A percentile compares a stretch with the other conserved stretches of the same genome.
phyloP scores from a whole-genome alignment of 2,329 filamentous ascomycete genomes.

The Blastomyces silverae region DNA sequence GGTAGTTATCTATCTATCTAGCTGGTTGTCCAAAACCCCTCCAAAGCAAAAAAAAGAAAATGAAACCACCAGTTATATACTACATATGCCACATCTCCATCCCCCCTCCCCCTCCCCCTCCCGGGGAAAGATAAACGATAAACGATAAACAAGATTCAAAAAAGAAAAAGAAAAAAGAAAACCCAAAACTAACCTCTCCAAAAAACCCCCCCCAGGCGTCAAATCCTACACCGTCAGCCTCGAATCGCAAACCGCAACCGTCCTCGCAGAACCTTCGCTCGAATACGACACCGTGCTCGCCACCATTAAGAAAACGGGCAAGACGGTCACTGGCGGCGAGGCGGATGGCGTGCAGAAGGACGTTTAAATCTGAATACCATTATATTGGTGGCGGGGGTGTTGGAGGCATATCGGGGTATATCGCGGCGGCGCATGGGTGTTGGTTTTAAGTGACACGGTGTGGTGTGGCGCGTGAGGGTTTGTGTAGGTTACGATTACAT shows the following conservation, averaged over 20 bases:
- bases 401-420: too few species aligned
- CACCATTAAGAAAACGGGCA: constrained; percentile 93
- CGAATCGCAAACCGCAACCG: constrained; percentile 72
- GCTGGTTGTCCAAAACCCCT: too few species aligned
- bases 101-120: too few species aligned
- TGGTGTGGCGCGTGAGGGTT: background rate
- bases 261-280: constrained; percentile 62
- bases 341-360: constrained; percentile 38
- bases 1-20: too few species aligned
- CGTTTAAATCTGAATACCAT: too few species aligned
- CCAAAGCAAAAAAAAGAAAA: too few species aligned
- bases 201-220: constrained; percentile 54
- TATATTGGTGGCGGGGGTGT: too few species aligned
- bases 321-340: constrained; percentile 67
- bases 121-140: too few species aligned
- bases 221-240: constrained; percentile 82
- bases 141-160: background rate
- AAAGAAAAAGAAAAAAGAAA: background rate
- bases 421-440: background rate
- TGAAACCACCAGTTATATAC: background rate
- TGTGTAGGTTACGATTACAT: too few species aligned
- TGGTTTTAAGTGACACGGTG: too few species aligned
- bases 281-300: constrained; percentile 73
- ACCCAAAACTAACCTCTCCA: background rate
- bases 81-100: too few species aligned